Evolutionary conservation across 192 early-diverging fungal genomes (phyloP), one percentile per base, ranked within the genome.

Genomic region (Rhizophlyctis rosea): DNA sequence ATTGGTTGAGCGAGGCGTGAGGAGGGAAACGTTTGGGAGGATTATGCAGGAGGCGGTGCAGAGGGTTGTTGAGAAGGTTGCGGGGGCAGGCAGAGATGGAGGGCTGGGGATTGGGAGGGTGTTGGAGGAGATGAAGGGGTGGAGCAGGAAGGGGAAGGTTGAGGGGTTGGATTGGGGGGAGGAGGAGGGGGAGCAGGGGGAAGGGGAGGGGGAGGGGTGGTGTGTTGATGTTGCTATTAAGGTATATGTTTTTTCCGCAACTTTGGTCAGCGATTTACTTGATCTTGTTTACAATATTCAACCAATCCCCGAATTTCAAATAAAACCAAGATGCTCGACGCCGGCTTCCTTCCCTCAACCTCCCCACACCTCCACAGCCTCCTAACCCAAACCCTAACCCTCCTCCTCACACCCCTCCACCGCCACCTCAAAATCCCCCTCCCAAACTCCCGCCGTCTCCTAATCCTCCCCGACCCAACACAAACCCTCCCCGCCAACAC

Each of bases 391-490:
- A 25, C 53, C 4, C 25, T 50, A 30, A 31, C 9, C 7, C 24
- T 57, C 16, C 34, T 55, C 21, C 33, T 24, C 16, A 16, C 56
- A n/a, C 16, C 4, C 13, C 11, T 64, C 21, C 62, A 39, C 23
- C 9, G 18, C 18, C 56, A 64, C 34, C 47, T 47, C 53, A 34
- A 35, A 21, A 55, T 64, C 4, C n/a, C 39, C 31, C 32, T 64
- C 31, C 62, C 62, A 11, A 36, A 57, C 21, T 64, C 62, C 33
- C 62, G 62, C 25, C 62, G 62, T 13, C 9, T 64, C 16, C 62
- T 64, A 32, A 64, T 64, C 50, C 35, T 64, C 9, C 62, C 62
- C 1, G 62, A 64, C 39, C 62, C 62, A 1, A 57, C 54, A 11
- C 34, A 28, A 14, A 56, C 54, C 7, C 39, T 64, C n/a, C 7